Evolutionary conservation across 1,139 yeast species (phyloP), one percentile per base, ranked within the genome.

Genomic region (Pneumocystis canis): DNA sequence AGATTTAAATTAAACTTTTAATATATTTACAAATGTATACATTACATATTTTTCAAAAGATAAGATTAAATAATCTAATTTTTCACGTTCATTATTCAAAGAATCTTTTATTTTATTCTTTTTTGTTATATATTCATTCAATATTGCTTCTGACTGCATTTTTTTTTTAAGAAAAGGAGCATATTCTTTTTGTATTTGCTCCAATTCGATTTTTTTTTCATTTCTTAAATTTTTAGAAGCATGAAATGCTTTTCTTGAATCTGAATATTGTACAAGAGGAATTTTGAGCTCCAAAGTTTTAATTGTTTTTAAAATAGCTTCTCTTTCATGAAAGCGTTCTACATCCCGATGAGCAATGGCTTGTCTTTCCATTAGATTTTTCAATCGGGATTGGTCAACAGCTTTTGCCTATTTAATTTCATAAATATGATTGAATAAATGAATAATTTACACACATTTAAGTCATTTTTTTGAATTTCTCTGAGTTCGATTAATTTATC

Each of bases 401-500:
- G 11, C 70, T 30, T 75, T 74, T 6, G 75, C 71, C 2, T 70
- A 63, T n/a, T 28, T 70, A 67, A n/a, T 74, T 73, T 0, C 70
- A 70, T 5, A 80, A 70, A 25, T n/a, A n/a, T n/a, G n/a, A 73
- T 16, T 25, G 7, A 25, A 47, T 25, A 25, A 41, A 41, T 20
- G 20, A 41, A 47, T 4, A 18, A 18, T 40, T n/a, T 47, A 35
- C 30, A n/a, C 3, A 47, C 71, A 9, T 70, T 69, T 58, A 61
- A n/a, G 33, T 32, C 61, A 25, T 54, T 18, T 5, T 61, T 63
- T 62, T 76, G 72, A 37, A 74, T 73, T 4, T 69, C 72, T 68
- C 87, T 89, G 18, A 81, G 73, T 9, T 73, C 73, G 47, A 83
- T 84, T 62, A 89, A 76, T 33, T 75, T 70, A 16, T 80, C 80